phyloP scores from a whole-genome alignment of 1,284 basidiomycete genomes.

The Ustilago sp. region DNA sequence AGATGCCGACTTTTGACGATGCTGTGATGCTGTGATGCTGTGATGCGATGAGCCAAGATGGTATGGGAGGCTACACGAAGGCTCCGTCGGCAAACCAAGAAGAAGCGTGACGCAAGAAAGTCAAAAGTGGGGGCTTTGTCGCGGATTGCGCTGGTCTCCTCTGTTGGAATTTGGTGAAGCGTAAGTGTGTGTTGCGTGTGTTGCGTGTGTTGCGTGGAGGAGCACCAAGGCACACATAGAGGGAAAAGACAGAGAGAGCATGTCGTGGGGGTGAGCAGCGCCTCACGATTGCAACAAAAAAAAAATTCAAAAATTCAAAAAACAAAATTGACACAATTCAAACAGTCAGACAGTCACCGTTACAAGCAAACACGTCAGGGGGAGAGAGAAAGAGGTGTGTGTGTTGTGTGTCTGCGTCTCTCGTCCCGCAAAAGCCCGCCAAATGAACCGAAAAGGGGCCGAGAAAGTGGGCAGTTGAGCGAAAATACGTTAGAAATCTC shows the following conservation, averaged over 20 bases:
- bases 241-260: neutral
- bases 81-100: constrained; percentile 1
- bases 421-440: neutral
- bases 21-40: neutral
- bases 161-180: constrained; percentile 2
- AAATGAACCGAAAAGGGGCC: neutral
- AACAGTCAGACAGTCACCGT: neutral
- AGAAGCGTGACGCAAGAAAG: constrained; percentile 7
- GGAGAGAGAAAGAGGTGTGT: neutral
- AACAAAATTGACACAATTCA: neutral
- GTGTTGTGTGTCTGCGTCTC: neutral
- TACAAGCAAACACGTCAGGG: constrained; percentile 2
- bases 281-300: neutral
- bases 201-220: constrained; percentile 5
- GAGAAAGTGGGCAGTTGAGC: neutral
- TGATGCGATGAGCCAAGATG: neutral
- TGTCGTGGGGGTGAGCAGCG: constrained; percentile 16
- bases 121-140: neutral
- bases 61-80: constrained; percentile 1
- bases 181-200: neutral
- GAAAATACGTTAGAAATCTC: constrained; percentile 3
- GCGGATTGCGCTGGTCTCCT: neutral
- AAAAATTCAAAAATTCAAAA: too few species aligned
- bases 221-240: neutral
- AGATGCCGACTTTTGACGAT: neutral